These are phyloP conservation scores for Dichomitus squalens DNA, from an alignment of 1,284 basidiomycete species.

Conservation along the genomic window DNA sequence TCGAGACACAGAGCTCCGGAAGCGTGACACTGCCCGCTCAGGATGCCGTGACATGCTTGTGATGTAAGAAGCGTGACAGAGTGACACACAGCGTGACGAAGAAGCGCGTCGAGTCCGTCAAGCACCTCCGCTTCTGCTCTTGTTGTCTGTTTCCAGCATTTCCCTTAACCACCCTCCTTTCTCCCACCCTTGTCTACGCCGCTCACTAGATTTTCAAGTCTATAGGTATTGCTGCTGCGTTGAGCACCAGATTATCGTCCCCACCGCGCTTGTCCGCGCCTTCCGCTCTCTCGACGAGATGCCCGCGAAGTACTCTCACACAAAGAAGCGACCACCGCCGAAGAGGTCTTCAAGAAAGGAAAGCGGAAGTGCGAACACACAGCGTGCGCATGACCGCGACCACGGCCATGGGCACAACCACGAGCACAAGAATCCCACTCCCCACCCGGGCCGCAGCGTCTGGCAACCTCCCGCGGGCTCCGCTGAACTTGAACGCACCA, in stretches of 20 bases:
- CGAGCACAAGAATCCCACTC: constrained; percentile 43
- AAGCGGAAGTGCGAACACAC: constrained; percentile 37
- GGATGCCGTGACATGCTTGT: background rate
- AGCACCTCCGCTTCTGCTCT: too few relatives aligned
- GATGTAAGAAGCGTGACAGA: background rate
- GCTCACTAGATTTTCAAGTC: too few relatives aligned
- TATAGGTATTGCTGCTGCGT: too few relatives aligned
- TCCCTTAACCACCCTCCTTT: background rate
- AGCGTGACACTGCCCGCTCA: constrained; percentile 1
- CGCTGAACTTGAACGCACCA: constrained; percentile 63
- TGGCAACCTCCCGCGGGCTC: constrained; percentile 56
- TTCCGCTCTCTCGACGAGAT: constrained; percentile 37
- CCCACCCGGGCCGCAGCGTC: constrained; percentile 53
- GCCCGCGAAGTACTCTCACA: constrained; percentile 72
- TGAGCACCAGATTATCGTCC: too few relatives aligned
- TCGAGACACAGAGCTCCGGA: background rate
- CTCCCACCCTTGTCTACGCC: too few relatives aligned
- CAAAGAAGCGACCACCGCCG: constrained; percentile 57
- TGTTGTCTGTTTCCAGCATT: too few relatives aligned
- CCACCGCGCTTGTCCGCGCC: background rate
- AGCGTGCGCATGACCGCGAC: constrained; percentile 14
- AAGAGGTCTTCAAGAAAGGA: constrained; percentile 43
- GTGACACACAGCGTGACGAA: background rate
- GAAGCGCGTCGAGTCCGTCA: background rate
- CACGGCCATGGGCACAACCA: constrained; percentile 4